phyloP scores from a whole-genome alignment of 495 filamentous ascomycete species.

The Pyrenopolyporus hunteri region DNA sequence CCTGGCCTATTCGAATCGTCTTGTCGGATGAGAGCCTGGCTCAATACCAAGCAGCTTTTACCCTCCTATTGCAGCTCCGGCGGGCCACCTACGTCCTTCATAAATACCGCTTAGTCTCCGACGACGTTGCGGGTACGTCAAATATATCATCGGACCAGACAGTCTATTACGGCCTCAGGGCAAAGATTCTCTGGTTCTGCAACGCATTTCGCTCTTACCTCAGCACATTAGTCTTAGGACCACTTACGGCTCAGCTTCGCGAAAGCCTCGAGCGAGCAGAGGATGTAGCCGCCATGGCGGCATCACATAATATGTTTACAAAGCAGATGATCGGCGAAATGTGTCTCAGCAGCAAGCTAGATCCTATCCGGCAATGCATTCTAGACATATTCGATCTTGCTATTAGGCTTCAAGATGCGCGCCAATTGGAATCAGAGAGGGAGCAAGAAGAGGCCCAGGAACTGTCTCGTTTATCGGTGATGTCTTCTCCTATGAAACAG shows the following conservation, averaged over 20 bases:
- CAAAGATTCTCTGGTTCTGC: constrained; percentile 80
- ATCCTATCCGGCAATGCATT: constrained; percentile 68
- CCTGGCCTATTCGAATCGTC: constrained; percentile 88
- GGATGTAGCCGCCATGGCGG: constrained; percentile 84
- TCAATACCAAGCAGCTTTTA: constrained; percentile 72
- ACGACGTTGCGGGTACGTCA: constrained; percentile 31
- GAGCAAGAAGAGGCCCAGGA: constrained; percentile 50
- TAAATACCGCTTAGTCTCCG: constrained; percentile 54
- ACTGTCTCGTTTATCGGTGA: constrained; percentile 41
- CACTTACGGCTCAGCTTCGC: constrained; percentile 59
- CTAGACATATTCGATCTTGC: constrained; percentile 67
- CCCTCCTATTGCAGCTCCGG: constrained; percentile 77
- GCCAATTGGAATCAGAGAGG: constrained; percentile 46
- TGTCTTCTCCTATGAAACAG: constrained; percentile 33
- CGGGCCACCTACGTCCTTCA: constrained; percentile 73
- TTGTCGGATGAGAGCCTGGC: constrained; percentile 65
- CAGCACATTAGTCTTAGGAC: constrained; percentile 70
- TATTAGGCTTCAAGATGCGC: constrained; percentile 57
- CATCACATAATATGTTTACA: constrained; percentile 68
- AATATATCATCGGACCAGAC: constrained; percentile 45
- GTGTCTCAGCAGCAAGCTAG: constrained; percentile 67
- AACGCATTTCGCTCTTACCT: constrained; percentile 77
- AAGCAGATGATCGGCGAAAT: constrained; percentile 66
- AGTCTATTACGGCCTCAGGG: constrained; percentile 66
- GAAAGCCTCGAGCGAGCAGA: constrained; percentile 61